A percentile compares a stretch with the other conserved stretches of the same genome.
phyloP scores from a whole-genome alignment of 371 early-diverging fungal species.

The Batrachochytrium dendrobatidis region DNA sequence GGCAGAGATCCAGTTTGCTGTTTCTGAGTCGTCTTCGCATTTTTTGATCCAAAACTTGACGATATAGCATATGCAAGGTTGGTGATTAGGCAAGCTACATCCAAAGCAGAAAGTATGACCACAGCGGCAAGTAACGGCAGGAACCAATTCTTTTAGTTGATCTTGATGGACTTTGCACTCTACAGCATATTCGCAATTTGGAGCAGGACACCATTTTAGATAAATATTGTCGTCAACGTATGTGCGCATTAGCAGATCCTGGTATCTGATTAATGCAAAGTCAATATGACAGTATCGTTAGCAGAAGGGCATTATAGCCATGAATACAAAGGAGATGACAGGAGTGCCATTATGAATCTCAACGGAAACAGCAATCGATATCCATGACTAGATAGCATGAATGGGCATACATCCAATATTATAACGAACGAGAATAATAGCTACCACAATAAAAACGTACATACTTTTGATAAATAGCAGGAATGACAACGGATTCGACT shows the following conservation, averaged over 20 bases:
- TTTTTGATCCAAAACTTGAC: slow-evolving; percentile 89
- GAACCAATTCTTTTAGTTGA: slow-evolving; percentile 66
- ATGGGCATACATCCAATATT: not conserved
- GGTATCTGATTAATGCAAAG: slow-evolving; percentile 47
- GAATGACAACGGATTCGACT: slow-evolving; percentile 55
- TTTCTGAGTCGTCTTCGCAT: slow-evolving; percentile 95
- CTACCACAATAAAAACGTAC: slow-evolving; percentile 1
- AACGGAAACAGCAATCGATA: not conserved
- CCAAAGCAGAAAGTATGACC: slow-evolving; percentile 87
- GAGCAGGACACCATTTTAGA: slow-evolving; percentile 91
- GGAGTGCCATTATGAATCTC: not conserved
- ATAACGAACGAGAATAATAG: not conserved
- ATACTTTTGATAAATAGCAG: slow-evolving; percentile 28
- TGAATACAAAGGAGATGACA: not conserved
- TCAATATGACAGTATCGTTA: not conserved
- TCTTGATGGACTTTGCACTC: slow-evolving; percentile 69
- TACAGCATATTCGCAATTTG: slow-evolving; percentile 89
- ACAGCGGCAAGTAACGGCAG: slow-evolving; percentile 80
- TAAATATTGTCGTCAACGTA: slow-evolving; percentile 81
- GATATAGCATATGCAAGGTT: slow-evolving; percentile 82
- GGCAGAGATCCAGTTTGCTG: slow-evolving; percentile 93
- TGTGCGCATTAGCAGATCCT: slow-evolving; percentile 68
- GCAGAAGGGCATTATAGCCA: not conserved
- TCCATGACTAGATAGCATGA: not conserved
- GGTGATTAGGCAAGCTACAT: slow-evolving; percentile 83